Evolutionary conservation across 768 basidiomycete genomes (phyloP), one percentile per base, ranked within the genome.

Genomic region (Suillus tomentosus): DNA sequence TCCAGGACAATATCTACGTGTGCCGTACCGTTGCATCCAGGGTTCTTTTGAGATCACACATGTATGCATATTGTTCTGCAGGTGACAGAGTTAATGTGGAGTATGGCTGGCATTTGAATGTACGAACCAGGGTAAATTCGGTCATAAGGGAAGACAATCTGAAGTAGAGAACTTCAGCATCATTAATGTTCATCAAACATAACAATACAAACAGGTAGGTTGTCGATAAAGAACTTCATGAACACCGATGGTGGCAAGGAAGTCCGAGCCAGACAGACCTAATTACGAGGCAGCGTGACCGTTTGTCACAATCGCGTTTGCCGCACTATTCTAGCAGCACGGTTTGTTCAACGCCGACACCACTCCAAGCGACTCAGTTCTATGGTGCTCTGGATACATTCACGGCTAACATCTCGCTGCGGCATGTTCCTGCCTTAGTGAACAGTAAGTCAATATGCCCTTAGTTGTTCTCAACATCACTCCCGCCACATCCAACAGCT

Each of bases 21-120:
- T 42, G 34, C 39, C 80, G 66, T 76, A 95, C 96, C 65, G 93
- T 90, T 42, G 95, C 96, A 78, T 99, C 97, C 19, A 99, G 84
- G 2, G 96, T 95, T 70, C 94, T 83, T 78, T 99, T 99, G 67
- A 99, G 84, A 78, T 99, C 97, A 78, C 94, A 95, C 95, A 99
- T 99, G 74, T 99, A 99, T 47, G 93, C 89, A 88, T 96, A 99
- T 88, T 99, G 97, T 73, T 99, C 97, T 95, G 71, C 40, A 47
- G 34, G 60, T 45, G 11, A 31, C 17, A 42, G 27, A 58, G 40
- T 58, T 40, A 51, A 45, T 45, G 61, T 71, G 69, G 57, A 58
- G 45, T 51, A 47, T 58, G 43, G 27, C 62, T n/a, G 42, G 40
- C 43, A 27, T 50, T 53, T 22, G 47, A 39, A 31, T 14, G 61